Evolutionary conservation across 768 basidiomycete genomes (phyloP).

Genomic region (Glaciozyma antarctica): DNA sequence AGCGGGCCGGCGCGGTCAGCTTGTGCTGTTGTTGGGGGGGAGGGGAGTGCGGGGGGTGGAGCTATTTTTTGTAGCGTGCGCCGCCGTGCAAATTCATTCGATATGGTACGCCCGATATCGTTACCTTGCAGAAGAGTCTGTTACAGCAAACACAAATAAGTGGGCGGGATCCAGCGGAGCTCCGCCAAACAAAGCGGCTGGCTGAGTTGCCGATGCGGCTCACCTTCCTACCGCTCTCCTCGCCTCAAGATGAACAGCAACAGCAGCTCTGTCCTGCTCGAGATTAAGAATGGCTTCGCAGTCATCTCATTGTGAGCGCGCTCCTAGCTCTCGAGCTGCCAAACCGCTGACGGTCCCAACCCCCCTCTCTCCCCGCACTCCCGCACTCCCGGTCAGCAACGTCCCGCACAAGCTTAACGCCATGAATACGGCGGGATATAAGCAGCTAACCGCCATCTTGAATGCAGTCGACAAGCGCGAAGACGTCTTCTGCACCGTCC

Average conservation of each 20-base stretch:
- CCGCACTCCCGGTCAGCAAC: background rate
- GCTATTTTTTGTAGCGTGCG: too few species aligned
- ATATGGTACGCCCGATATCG: too few species aligned
- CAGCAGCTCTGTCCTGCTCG: conserved; percentile 6
- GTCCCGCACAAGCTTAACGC: conserved; percentile 27
- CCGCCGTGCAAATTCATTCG: too few species aligned
- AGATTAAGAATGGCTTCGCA: conserved; percentile 18
- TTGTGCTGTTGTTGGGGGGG: too few species aligned
- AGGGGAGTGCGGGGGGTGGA: too few species aligned
- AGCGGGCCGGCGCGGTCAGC: too few species aligned
- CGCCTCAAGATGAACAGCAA: background rate
- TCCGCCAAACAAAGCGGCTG: too few species aligned
- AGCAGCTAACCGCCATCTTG: background rate
- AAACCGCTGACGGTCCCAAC: background rate
- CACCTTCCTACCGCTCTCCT: too few species aligned
- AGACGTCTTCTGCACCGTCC: conserved; percentile 14
- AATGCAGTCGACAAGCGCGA: conserved; percentile 14
- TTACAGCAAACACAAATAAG: too few species aligned
- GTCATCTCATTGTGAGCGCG: conserved; percentile 21
- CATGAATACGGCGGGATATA: conserved; percentile 4
- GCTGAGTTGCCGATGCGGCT: too few species aligned
- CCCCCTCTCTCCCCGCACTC: background rate
- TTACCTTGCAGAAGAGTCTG: too few species aligned
- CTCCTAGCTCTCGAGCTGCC: background rate
- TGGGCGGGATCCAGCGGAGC: too few species aligned